A percentile compares a stretch with the other conserved stretches of the same genome.
Evolutionary conservation across 495 filamentous ascomycete species (phyloP).

Genomic region (Penicillium simplicissimum): DNA sequence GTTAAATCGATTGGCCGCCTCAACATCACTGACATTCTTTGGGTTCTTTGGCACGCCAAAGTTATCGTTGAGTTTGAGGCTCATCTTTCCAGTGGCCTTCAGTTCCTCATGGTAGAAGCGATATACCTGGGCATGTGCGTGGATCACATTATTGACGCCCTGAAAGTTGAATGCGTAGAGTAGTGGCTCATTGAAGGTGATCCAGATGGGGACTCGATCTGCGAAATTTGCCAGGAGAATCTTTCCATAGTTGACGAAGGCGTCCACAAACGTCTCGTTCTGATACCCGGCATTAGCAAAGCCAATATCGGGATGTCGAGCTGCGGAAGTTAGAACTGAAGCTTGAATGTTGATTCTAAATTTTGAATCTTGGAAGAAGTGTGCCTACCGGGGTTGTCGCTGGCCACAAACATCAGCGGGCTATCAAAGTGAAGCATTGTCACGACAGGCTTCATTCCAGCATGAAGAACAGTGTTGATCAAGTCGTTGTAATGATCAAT

Average conservation of each 20-base stretch:
- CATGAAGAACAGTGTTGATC: slow-evolving; percentile 42
- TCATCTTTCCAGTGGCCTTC: slow-evolving; percentile 40
- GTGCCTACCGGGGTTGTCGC: slow-evolving; percentile 26
- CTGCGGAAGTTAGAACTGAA: background rate
- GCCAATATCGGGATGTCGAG: slow-evolving; percentile 29
- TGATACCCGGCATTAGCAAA: slow-evolving; percentile 38
- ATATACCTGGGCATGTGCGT: slow-evolving; percentile 42
- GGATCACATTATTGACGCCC: slow-evolving; percentile 35
- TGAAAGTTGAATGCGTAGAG: slow-evolving; percentile 35
- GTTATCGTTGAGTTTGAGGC: slow-evolving; percentile 45
- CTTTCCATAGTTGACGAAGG: slow-evolving; percentile 42
- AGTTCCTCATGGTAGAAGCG: slow-evolving; percentile 44
- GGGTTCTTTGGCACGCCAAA: slow-evolving; percentile 42
- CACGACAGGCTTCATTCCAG: slow-evolving; percentile 44
- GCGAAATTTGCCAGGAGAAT: slow-evolving; percentile 43
- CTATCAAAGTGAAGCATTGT: slow-evolving; percentile 48
- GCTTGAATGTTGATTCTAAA: too few species aligned
- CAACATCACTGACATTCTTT: slow-evolving; percentile 33
- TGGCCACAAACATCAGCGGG: slow-evolving; percentile 31
- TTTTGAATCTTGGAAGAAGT: background rate
- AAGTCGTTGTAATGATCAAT: slow-evolving; percentile 50
- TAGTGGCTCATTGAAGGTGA: slow-evolving; percentile 49
- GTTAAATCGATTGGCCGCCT: slow-evolving; percentile 41
- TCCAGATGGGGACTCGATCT: slow-evolving; percentile 47
- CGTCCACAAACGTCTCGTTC: slow-evolving; percentile 36